Base-by-base conservation (phyloP, 2,329 filamentous ascomycete species). In the Berkeleyomyces rouxiae region DNA sequence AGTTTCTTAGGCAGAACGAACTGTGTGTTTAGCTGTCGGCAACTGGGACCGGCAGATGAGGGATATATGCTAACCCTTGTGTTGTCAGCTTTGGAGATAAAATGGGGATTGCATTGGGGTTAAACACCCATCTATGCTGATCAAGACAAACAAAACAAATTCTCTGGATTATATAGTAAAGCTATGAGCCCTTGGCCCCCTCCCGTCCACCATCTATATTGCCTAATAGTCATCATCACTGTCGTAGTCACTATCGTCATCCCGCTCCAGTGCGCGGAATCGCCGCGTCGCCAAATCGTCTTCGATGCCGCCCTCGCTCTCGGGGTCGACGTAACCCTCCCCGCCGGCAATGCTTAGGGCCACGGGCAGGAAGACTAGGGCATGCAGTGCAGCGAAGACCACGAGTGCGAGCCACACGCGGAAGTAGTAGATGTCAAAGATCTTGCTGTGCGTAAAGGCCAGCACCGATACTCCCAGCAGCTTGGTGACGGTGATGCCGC, bases 391-490 rank as follows among this genome's bases (percentile, higher is more conserved):
- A 2, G 91, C 95, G 72, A 96, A 92, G 7, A 95, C 72, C 9
- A 99, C 91, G 62, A 99, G 81, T 5, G 91, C 87, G 16, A 96
- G 77, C 93, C 93, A 99, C 51, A 99, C 88, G 51, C 93, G 82
- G 79, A 99, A 99, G 74, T 99, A 99, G 75, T 99, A 99, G 64
- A 99, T 90, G 76, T 99, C 95, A 69, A 99, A 99, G 70, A 99
- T 99, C 82, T 97, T 99, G 73, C 89, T 95, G 60, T 88, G 79
- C 6, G 93, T 99, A 70, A 96, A 99, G 0, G 93, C 93, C 23
- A 99, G 78, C 43, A 99, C 93, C 55, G 81, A 86, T 0, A 99
- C 92, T 3, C 93, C 93, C 1, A 99, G 77, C 1, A 99, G 80
- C 74, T 99, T 99, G 1, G 93, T 99, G 61, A 99, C 79, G 0